Conservation (phyloP, 495 filamentous ascomycete genomes). For the Penicillium daleae region DNA sequence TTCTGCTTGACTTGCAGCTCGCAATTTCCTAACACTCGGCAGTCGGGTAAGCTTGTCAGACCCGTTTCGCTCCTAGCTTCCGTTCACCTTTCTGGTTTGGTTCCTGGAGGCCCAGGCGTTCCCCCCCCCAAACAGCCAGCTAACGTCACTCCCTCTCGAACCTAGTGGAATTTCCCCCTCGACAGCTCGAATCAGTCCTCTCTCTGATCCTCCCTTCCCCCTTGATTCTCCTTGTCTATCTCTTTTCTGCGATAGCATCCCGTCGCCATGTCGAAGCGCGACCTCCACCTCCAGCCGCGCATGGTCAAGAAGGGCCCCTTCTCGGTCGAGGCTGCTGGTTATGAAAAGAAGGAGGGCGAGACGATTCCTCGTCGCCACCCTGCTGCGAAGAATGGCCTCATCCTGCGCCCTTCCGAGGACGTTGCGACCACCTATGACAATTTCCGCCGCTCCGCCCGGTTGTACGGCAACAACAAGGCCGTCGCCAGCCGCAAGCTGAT, state of each 20-base stretch:
- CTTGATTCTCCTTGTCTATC: slow-evolving; percentile 15
- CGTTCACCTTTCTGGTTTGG: neutral
- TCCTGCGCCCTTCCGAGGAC: slow-evolving; percentile 66
- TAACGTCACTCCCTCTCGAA: slow-evolving; percentile 16
- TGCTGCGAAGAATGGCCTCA: slow-evolving; percentile 68
- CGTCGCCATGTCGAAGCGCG: slow-evolving; percentile 50
- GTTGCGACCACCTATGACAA: slow-evolving; percentile 88
- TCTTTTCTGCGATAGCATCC: slow-evolving; percentile 8
- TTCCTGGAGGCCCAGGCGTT: neutral
- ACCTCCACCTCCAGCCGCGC: slow-evolving; percentile 63
- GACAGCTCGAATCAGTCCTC: neutral
- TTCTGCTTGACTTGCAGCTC: neutral
- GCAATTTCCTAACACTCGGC: neutral
- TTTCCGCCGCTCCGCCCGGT: slow-evolving; percentile 72
- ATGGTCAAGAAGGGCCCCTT: slow-evolving; percentile 65
- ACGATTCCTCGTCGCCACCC: slow-evolving; percentile 87
- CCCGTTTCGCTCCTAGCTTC: neutral
- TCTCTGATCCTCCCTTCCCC: slow-evolving; percentile 2
- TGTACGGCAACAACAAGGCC: slow-evolving; percentile 88
- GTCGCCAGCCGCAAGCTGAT: slow-evolving; percentile 80
- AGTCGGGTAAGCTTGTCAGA: slow-evolving; percentile 2
- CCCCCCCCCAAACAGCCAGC: slow-evolving; percentile 10
- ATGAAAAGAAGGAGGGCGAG: slow-evolving; percentile 76
- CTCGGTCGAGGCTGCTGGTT: slow-evolving; percentile 77
- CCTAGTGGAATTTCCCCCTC: slow-evolving; percentile 17